Base-by-base conservation (phyloP, 257 asterid genomes). In the Lycium ferocissimum region DNA sequence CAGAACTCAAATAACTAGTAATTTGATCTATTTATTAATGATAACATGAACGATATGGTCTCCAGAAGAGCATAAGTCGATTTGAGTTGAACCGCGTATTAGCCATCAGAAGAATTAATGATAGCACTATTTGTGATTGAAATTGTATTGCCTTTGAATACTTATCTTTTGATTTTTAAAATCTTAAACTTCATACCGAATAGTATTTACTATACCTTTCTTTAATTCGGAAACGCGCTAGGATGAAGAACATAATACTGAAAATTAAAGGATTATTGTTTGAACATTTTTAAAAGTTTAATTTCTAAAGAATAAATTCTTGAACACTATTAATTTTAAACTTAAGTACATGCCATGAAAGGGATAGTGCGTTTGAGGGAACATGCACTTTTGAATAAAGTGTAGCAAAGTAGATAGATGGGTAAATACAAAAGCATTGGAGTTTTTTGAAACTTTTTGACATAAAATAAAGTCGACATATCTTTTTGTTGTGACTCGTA, bases 401-500 rank as follows among this genome's bases (percentile, higher is more conserved):
- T 72, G 37, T 45, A 72, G 10, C 38, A 40, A 72, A 10, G 37
- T 72, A 45, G 57, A 45, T 72, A n/a, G 18, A 71, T 43, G 56
- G 9, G 79, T 71, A 17, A 71, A 71, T 71, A 18, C 37, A 72
- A 43, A 43, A 43, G 3, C 38, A 72, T 72, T 72, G 57, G 80
- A 65, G 38, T 43, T n/a, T 43, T 72, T 72, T 72, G 80, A 43
- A 18, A 18, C 80, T 72, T 72, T 18, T 18, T 43, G 18, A 45
- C 7, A 72, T 72, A 72, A 71, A n/a, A 43, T 72, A 18, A 72
- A 45, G 80, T 45, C 18, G 9, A 43, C 18, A 72, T 14, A 72
- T 72, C 33, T 43, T n/a, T n/a, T 72, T 72, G 51, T 72, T 72
- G 38, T n/a, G 57, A 72, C 58, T 72, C 45, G 80, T 45, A 45